Evolutionary conservation across 352 stramenopile genomes (phyloP).

Genomic region (Globisporangium iwayamae): DNA sequence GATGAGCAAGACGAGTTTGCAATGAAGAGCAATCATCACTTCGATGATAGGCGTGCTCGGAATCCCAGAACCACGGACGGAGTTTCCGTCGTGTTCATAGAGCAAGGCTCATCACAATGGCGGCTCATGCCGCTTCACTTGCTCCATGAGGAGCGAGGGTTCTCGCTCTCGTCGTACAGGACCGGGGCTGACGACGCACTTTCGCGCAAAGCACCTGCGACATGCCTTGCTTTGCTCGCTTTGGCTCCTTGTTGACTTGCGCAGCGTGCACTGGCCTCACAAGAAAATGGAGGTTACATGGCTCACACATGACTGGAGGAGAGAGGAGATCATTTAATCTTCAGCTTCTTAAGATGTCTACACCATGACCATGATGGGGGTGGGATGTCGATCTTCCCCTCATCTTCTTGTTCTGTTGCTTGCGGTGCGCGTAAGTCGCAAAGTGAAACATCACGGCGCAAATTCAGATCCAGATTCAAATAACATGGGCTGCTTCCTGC

Average conservation of each 20-base stretch:
- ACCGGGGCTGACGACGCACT: neutral
- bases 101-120: neutral
- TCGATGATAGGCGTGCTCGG: neutral
- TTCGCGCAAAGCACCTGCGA: slow-evolving; percentile 3
- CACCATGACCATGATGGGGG: neutral
- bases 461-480: neutral
- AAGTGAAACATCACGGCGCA: neutral
- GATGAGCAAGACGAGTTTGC: too few species aligned
- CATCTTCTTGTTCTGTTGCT: neutral
- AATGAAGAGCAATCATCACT: neutral
- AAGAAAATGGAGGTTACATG: neutral
- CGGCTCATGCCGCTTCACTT: neutral
- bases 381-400: slow-evolving; percentile 7
- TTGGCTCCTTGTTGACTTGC: neutral
- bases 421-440: neutral
- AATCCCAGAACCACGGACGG: neutral
- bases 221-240: neutral
- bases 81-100: neutral
- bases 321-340: slow-evolving; percentile 4
- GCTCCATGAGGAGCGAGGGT: neutral
- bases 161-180: neutral
- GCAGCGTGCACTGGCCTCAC: neutral
- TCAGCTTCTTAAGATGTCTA: neutral
- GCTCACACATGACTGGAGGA: slow-evolving; percentile 5
- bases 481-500: neutral